Percentiles rank a stretch among this genome's conserved stretches.
Evolutionary conservation across 1,284 basidiomycete genomes (phyloP).

Genomic region (Microbotryum scabiosae): DNA sequence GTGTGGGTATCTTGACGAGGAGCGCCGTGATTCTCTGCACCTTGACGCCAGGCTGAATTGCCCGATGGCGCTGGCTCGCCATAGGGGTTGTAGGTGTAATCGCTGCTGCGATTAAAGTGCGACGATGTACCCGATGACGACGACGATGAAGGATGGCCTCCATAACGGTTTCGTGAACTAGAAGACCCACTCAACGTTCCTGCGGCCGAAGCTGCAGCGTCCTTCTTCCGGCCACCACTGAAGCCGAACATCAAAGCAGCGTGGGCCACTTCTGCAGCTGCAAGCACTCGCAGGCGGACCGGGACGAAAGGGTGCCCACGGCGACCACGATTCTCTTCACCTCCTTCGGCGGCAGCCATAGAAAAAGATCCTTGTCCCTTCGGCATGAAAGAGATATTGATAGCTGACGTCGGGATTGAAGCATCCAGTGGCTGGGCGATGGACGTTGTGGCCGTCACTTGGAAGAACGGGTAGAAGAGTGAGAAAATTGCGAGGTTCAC

Average conservation of each 20-base stretch:
- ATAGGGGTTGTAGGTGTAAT: too few species aligned
- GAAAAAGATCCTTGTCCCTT: slow-evolving; percentile 41
- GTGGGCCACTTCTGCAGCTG: slow-evolving; percentile 62
- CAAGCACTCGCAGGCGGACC: slow-evolving; percentile 65
- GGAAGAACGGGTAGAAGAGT: slow-evolving; percentile 54
- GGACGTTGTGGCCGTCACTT: slow-evolving; percentile 27
- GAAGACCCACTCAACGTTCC: not conserved
- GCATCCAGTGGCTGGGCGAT: slow-evolving; percentile 23
- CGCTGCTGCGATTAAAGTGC: too few species aligned
- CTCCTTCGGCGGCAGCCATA: slow-evolving; percentile 34
- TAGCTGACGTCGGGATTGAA: slow-evolving; percentile 58
- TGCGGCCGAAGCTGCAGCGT: slow-evolving; percentile 14
- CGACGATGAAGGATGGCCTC: too few species aligned
- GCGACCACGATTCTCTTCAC: slow-evolving; percentile 46
- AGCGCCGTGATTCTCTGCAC: too few species aligned
- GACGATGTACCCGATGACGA: too few species aligned
- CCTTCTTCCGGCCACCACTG: slow-evolving; percentile 27
- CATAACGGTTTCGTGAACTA: too few species aligned
- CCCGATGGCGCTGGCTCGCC: too few species aligned
- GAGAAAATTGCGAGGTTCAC: slow-evolving; percentile 70
- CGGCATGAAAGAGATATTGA: slow-evolving; percentile 60
- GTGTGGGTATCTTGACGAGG: too few species aligned
- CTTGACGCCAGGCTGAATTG: too few species aligned
- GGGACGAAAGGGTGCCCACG: slow-evolving; percentile 56
- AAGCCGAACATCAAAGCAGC: slow-evolving; percentile 57